Conservation (phyloP, 164 flowering plant species). For the Kalanchoe fedtschenkoi region DNA sequence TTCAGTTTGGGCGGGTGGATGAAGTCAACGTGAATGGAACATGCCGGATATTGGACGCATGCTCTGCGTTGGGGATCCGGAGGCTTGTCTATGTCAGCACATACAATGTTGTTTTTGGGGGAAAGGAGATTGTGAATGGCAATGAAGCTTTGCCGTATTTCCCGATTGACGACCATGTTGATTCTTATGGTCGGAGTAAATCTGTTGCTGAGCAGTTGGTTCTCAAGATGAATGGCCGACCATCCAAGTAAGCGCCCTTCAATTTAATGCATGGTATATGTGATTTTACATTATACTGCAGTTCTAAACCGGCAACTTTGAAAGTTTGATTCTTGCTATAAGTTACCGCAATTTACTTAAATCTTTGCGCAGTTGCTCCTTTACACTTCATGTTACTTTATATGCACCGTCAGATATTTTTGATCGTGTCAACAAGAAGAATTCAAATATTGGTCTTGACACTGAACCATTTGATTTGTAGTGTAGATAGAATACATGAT, state of each 20-base stretch:
- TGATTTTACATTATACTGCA: not conserved
- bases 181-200: slow-evolving; percentile 75
- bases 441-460: not conserved
- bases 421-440: no score
- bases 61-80: slow-evolving; percentile 47
- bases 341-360: not conserved
- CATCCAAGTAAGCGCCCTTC: slow-evolving; percentile 48
- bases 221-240: slow-evolving; percentile 75
- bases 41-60: slow-evolving; percentile 64
- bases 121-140: slow-evolving; percentile 74
- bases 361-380: not conserved
- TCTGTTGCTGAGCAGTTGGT: slow-evolving; percentile 88
- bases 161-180: slow-evolving; percentile 67
- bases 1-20: slow-evolving; percentile 72
- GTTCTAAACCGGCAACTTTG: not conserved
- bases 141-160: slow-evolving; percentile 69
- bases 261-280: not conserved
- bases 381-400: not conserved
- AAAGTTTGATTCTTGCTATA: not conserved
- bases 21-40: slow-evolving; percentile 81
- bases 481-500: no score
- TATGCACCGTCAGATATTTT: no score
- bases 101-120: slow-evolving; percentile 81
- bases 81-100: slow-evolving; percentile 91
- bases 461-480: no score